These are phyloP conservation scores for Sugiyamaella sp. DNA, from an alignment of 1,139 yeast genomes.

Conservation along the genomic window DNA sequence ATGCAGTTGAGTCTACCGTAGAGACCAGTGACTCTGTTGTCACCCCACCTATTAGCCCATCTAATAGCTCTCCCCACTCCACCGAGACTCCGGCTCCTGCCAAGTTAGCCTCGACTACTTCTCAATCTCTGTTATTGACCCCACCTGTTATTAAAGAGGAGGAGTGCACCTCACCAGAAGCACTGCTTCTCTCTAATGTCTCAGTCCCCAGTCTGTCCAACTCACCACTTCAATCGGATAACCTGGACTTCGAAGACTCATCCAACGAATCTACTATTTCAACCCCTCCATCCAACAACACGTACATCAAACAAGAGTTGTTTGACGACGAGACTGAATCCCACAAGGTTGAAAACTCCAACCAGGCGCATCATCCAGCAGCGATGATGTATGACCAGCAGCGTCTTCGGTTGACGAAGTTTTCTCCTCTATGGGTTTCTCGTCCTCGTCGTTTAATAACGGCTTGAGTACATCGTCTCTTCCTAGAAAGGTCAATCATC, in stretches of 20 bases:
- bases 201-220: conserved; percentile 35
- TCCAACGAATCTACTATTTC: conserved; percentile 9
- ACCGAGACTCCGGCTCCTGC: neutral
- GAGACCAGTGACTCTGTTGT: neutral
- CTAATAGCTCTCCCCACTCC: neutral
- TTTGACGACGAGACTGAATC: conserved; percentile 18
- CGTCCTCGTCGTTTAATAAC: conserved; percentile 7
- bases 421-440: conserved; percentile 14
- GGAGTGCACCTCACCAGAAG: conserved; percentile 34
- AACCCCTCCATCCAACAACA: conserved; percentile 2
- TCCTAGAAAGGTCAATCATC: conserved; percentile 11
- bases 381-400: conserved; percentile 49
- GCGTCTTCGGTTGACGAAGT: conserved; percentile 45
- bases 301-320: conserved; percentile 5
- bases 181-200: conserved; percentile 30
- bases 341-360: conserved; percentile 19
- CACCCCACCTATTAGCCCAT: neutral
- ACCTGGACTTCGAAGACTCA: conserved; percentile 15
- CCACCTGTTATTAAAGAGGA: conserved; percentile 19
- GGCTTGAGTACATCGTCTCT: neutral
- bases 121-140: neutral
- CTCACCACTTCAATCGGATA: conserved; percentile 30
- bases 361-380: conserved; percentile 51
- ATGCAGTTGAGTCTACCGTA: no score
- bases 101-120: neutral